Evolutionary conservation across 2,329 filamentous ascomycete species (phyloP), one percentile per base, ranked within the genome.

Genomic region (Trichoderma sp.): DNA sequence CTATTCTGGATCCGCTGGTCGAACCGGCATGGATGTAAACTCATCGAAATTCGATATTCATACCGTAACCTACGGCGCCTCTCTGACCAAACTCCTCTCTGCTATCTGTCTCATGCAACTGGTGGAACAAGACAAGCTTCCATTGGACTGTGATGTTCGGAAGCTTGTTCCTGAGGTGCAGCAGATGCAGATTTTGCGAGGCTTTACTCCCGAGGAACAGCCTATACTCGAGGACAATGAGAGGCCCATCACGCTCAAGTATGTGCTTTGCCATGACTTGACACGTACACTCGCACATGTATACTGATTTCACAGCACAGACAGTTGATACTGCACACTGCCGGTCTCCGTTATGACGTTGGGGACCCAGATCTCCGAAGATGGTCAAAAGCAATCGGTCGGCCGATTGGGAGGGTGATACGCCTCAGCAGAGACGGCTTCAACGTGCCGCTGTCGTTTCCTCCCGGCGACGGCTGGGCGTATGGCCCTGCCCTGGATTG

Each of bases 401-500:
- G 83, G 31, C 81, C 79, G 0, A 78, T 79, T n/a, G 81, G 79
- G 12, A 27, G 11, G 1, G 80, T 82, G 65, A 78, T 83, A 18
- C 77, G 81, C 33, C 84, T 80, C 76, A 83, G 78, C 41, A 80
- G 82, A 41, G 83, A 83, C 1, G 84, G 84, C 77, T 87, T 84
- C 79, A 80, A 78, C 64, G 84, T 85, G 74, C 88, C 87, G 0
- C 78, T 88, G 45, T 81, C 83, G 71, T 87, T 87, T 75, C 77
- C 81, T 3, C 86, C 88, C 0, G 89, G 88, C 0, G 81, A 84
- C 3, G 83, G 84, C 7, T 90, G 88, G 88, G 81, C 80, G 35
- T 90, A 90, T 75, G 87, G 88, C 5, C 79, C 83, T 4, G 80
- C 81, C 0, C 75, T 85, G 59, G 88, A 90, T 81, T 89, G 86